Base-by-base conservation (phyloP, 495 filamentous ascomycete species). In the Penicillium atrosanguineum region DNA sequence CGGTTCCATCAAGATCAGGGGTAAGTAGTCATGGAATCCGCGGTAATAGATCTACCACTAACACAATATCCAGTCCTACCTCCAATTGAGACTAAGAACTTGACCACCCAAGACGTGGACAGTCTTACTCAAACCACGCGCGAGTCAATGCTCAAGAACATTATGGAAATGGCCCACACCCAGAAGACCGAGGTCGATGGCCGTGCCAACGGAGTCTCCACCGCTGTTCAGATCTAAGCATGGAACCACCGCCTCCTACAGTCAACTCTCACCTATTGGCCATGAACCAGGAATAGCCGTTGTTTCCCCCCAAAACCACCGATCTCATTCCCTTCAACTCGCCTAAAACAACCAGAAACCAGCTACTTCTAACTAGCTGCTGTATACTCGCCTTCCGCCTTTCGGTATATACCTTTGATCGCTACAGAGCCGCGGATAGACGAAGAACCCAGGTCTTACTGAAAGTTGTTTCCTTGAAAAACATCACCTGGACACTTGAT, bases 51-150 rank as follows among this genome's bases (percentile, higher is more conserved):
- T 20, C 25, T 20, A n/a, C 25, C 4, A 6, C 34, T 46, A 43
- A 42, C 44, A 6, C 21, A 19, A 34, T 9, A 61, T 42, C 8
- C 60, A 88, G 89, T 97, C 19, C 76, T 98, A 29, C 83, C 89
- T 58, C 90, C 94, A 2, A 94, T 98, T 56, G 75, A 80, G 19
- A 98, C 94, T n/a, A 78, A 79, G 44, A 82, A 86, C 29, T 75
- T 97, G 53, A 90, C 82, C 19, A 31, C 86, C 20, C 85, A 82
- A 38, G 93, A 98, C 68, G 92, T 96, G 21, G 90, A 96, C 59
- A 77, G 81, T 23, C 75, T 98, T 29, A 80, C 86, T n/a, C 75
- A 78, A 47, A 77, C 75, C 9, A 90, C 86, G 3, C 80, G 87
- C 36, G 86, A 91, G 15, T 71, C 83, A 47, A 97, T 98, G 93